Conservation (phyloP, 257 asterid genomes). For the Euphrasia confusa region DNA sequence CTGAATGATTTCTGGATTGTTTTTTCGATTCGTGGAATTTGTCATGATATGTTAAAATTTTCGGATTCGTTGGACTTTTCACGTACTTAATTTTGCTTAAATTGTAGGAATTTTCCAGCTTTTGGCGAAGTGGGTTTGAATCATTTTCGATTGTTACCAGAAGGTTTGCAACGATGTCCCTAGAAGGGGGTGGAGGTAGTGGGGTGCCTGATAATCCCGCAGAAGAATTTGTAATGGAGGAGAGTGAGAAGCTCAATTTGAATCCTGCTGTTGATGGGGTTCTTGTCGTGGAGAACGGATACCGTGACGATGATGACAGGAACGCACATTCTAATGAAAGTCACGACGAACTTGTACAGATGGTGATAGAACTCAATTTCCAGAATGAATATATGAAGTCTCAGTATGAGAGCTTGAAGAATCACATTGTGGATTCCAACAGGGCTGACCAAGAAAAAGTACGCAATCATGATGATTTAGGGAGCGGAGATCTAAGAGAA, state of each 20-base stretch:
- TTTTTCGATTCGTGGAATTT: conserved; percentile 13
- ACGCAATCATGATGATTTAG: conserved; percentile 30
- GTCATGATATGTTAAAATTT: not conserved
- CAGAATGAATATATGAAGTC: conserved; percentile 85
- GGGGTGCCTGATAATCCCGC: conserved; percentile 36
- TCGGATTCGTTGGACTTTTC: not conserved
- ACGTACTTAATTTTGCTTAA: conserved; percentile 14
- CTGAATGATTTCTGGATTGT: conserved; percentile 14
- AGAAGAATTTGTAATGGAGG: conserved; percentile 30
- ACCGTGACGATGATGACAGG: conserved; percentile 18
- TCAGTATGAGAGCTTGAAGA: conserved; percentile 60
- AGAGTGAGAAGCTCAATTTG: conserved; percentile 36
- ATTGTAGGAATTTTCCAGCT: conserved; percentile 21
- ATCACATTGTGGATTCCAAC: conserved; percentile 30
- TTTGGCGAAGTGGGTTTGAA: conserved; percentile 21
- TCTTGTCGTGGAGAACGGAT: conserved; percentile 45
- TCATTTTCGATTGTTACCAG: conserved; percentile 5
- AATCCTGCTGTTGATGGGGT: conserved; percentile 27
- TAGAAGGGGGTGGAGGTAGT: conserved; percentile 39
- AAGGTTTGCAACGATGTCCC: conserved; percentile 33
- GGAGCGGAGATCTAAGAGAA: conserved; percentile 32
- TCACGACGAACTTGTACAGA: conserved; percentile 58
- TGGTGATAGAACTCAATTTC: conserved; percentile 72
- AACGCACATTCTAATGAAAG: conserved; percentile 30
- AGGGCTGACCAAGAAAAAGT: conserved; percentile 27